Conservation (phyloP, 495 filamentous ascomycete species). For the Usnea hakonensis region DNA sequence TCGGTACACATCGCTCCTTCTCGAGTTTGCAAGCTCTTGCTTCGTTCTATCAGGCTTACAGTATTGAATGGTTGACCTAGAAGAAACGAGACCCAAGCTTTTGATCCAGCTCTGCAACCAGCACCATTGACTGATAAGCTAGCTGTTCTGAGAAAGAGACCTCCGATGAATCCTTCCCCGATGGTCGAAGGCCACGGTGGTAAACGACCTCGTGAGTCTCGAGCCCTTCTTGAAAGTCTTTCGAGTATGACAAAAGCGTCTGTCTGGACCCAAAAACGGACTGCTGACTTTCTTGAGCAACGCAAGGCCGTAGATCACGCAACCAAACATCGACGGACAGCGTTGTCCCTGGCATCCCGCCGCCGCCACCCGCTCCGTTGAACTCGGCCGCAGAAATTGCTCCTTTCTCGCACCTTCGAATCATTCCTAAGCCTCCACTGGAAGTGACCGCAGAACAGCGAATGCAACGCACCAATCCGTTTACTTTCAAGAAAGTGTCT, state of each 20-base stretch:
- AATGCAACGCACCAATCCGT: not conserved
- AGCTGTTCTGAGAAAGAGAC: not conserved
- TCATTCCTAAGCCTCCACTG: not conserved
- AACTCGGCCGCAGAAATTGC: not conserved
- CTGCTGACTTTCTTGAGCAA: not conserved
- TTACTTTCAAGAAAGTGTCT: not conserved
- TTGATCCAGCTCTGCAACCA: not conserved
- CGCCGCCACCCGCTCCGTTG: not conserved
- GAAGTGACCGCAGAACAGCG: not conserved
- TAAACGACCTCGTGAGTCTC: not conserved
- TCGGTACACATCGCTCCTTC: not conserved
- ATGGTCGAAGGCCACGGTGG: not conserved
- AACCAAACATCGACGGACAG: not conserved
- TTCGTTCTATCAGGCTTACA: not conserved
- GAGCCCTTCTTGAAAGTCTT: not conserved
- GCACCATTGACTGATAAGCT: not conserved
- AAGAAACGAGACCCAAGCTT: not conserved
- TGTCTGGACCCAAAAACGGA: not conserved
- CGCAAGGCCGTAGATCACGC: not conserved
- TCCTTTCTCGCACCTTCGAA: not conserved
- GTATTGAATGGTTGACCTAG: not conserved
- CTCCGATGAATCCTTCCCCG: not conserved
- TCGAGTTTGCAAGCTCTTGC: not conserved
- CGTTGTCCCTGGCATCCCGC: not conserved
- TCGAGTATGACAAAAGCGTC: not conserved